phyloP scores from a whole-genome alignment of 495 filamentous ascomycete genomes.

The Viridothelium virens region DNA sequence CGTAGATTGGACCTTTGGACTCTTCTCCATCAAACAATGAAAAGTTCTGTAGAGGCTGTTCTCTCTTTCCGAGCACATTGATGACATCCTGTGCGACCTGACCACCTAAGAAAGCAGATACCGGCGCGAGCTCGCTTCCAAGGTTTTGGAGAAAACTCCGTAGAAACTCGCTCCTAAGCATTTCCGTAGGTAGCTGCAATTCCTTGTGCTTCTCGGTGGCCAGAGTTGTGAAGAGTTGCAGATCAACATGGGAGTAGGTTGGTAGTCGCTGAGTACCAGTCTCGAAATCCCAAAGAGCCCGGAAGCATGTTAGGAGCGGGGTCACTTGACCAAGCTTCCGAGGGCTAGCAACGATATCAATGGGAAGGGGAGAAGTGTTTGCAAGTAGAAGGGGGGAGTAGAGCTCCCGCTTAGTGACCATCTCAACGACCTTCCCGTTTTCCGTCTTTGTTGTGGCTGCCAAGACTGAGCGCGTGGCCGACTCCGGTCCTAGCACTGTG shows the following conservation, averaged over 20 bases:
- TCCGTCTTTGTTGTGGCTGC: constrained; percentile 60
- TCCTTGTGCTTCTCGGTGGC: constrained; percentile 67
- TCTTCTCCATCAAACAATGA: constrained; percentile 82
- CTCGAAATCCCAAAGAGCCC: constrained; percentile 75
- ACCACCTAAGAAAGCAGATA: constrained; percentile 83
- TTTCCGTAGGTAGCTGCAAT: constrained; percentile 67
- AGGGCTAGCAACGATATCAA: constrained; percentile 56
- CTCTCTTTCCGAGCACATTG: constrained; percentile 79
- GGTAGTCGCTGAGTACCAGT: constrained; percentile 43
- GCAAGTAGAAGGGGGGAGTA: constrained; percentile 77
- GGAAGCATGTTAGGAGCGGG: constrained; percentile 70
- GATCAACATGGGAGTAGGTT: constrained; percentile 49
- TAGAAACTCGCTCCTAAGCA: constrained; percentile 70
- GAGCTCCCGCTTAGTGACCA: constrained; percentile 83
- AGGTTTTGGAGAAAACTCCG: constrained; percentile 74
- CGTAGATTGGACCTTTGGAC: constrained; percentile 67
- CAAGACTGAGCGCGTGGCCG: constrained; percentile 67
- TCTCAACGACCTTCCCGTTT: constrained; percentile 63
- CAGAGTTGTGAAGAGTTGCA: constrained; percentile 55
- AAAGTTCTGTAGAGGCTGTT: constrained; percentile 94
- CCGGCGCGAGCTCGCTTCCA: constrained; percentile 72
- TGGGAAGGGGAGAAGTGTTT: constrained; percentile 63
- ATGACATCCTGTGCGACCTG: constrained; percentile 93
- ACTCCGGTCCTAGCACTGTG: constrained; percentile 58
- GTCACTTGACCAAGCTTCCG: constrained; percentile 67